Conservation (phyloP, 192 early-diverging fungal genomes). For the Backusella tarrabulga region DNA sequence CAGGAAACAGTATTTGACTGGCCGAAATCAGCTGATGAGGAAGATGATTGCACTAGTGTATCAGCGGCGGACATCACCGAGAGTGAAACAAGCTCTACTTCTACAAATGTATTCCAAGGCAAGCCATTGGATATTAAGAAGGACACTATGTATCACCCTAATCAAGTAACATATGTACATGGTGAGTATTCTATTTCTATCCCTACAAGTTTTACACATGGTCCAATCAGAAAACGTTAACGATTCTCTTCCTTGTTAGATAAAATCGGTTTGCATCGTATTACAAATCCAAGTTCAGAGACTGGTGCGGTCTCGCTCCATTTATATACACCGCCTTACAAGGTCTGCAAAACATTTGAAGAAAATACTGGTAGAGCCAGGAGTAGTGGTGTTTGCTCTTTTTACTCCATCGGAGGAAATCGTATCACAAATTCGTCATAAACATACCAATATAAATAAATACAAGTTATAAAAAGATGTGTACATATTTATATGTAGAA, state of each 20-base stretch:
- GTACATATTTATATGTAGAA: background rate
- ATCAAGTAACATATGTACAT: slow-evolving; percentile 85
- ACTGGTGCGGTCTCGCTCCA: slow-evolving; percentile 80
- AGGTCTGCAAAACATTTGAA: slow-evolving; percentile 82
- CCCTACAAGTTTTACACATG: background rate
- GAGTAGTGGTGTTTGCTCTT: slow-evolving; percentile 56
- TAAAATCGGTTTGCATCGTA: slow-evolving; percentile 84
- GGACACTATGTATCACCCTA: slow-evolving; percentile 47
- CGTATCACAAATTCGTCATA: slow-evolving; percentile 14
- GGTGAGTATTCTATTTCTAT: slow-evolving; percentile 37
- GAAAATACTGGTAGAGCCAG: slow-evolving; percentile 68
- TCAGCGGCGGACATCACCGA: slow-evolving; percentile 25
- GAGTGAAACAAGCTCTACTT: slow-evolving; percentile 23
- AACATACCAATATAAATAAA: slow-evolving; percentile 8
- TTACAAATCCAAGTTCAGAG: slow-evolving; percentile 61
- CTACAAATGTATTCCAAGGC: slow-evolving; percentile 12
- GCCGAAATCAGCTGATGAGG: slow-evolving; percentile 41
- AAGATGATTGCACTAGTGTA: slow-evolving; percentile 28
- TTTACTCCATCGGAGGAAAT: slow-evolving; percentile 58
- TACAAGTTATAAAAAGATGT: background rate
- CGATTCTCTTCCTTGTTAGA: slow-evolving; percentile 38
- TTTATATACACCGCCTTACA: slow-evolving; percentile 86
- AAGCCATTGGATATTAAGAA: slow-evolving; percentile 38
- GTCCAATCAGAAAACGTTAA: background rate
- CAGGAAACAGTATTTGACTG: slow-evolving; percentile 77